phyloP scores from a whole-genome alignment of 768 basidiomycete species.

The Rhodotorula paludigena region DNA sequence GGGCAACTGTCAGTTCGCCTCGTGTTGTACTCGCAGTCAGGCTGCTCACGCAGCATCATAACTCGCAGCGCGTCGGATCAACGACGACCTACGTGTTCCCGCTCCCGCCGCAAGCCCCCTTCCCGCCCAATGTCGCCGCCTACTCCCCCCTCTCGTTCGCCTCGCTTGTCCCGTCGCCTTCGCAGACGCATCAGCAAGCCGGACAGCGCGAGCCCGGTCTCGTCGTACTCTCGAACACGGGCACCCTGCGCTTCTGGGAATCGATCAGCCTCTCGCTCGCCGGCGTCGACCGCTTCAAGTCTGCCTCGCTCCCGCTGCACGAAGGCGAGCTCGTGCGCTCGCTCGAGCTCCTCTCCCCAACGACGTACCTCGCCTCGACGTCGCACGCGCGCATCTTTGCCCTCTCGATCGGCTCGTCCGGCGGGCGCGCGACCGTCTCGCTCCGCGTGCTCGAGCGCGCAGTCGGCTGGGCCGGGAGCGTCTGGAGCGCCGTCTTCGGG shows the following conservation, averaged over 20 bases:
- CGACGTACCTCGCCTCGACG: slow-evolving; percentile 44
- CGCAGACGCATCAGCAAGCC: neutral
- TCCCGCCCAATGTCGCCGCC: slow-evolving; percentile 27
- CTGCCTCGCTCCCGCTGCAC: slow-evolving; percentile 31
- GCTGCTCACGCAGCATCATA: neutral
- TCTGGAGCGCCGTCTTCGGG: slow-evolving; percentile 44
- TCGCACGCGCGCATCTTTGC: slow-evolving; percentile 43
- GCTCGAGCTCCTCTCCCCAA: slow-evolving; percentile 14
- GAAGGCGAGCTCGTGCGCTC: slow-evolving; percentile 44
- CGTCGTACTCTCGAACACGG: slow-evolving; percentile 66
- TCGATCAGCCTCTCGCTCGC: slow-evolving; percentile 55
- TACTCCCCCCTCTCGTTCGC: slow-evolving; percentile 44
- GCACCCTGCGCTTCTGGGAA: slow-evolving; percentile 80
- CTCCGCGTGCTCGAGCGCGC: slow-evolving; percentile 42
- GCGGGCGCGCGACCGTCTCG: slow-evolving; percentile 42
- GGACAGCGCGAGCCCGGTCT: slow-evolving; percentile 75
- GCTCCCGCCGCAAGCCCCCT: slow-evolving; percentile 38
- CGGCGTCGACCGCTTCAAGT: slow-evolving; percentile 46
- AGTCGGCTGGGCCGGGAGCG: slow-evolving; percentile 45
- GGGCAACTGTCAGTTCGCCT: slow-evolving; percentile 39
- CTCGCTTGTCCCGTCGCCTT: slow-evolving; percentile 44
- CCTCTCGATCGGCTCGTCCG: slow-evolving; percentile 41
- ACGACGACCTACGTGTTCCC: slow-evolving; percentile 47
- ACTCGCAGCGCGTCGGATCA: slow-evolving; percentile 41
- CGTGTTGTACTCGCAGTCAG: no score